Evolutionary conservation across 441 rosid species (phyloP), one percentile per base, ranked within the genome.

Genomic region (Populus tomentosa): DNA sequence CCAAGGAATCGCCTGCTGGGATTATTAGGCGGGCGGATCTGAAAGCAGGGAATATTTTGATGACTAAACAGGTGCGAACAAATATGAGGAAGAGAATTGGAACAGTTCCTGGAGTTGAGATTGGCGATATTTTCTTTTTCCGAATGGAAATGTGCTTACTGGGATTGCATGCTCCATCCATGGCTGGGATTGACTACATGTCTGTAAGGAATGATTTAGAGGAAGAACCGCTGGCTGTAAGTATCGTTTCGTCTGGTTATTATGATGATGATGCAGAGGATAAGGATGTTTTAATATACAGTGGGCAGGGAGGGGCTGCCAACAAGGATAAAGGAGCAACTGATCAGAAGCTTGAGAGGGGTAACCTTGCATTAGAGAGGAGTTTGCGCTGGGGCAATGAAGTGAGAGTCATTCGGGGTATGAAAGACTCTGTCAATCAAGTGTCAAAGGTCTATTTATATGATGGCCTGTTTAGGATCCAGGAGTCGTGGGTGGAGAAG

Each of bases 101-200:
- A 71, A 78, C 26, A 10, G 90, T 87, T 72, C 92, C 97, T 16
- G 97, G 97, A 26, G 85, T 92, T 50, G 94, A 92, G 71, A 79
- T 91, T 70, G 98, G 98, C 14, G 98, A 95, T 62, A 87, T 95
- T 77, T 95, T 90, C 90, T 90, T 86, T 72, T 93, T 91, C 53
- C 77, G 98, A 64, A 89, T 93, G 88, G 98, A 95, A 83, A 77
- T 95, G 88, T 91, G 93, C 78, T 82, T 88, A 79, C 81, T 95
- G n/a, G 98, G 98, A 42, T 84, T 95, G 82, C 98, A 95, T 80
- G 80, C 89, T 76, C 98, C 82, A 79, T 83, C 91, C n/a, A 94
- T 92, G 94, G 97, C 92, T 46, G 99, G 99, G 40, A 95, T 95
- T 61, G 99, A 95, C 82, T 95, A 90, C 80, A 84, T 93, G 89